Base-by-base conservation (phyloP, 208 protist species). In the Sergeia podlipaevii region DNA sequence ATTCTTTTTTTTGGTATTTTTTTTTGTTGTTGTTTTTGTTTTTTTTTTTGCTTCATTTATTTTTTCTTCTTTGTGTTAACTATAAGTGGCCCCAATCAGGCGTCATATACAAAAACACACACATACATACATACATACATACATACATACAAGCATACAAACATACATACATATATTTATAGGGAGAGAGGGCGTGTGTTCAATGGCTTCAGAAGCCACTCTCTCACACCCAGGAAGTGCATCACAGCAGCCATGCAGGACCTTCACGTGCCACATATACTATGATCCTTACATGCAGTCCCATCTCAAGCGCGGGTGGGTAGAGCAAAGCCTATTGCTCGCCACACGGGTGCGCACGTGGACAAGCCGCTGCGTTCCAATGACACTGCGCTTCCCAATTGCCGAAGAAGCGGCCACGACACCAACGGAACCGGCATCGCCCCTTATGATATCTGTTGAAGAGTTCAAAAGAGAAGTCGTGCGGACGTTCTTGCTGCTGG, bases 91-190 rank as follows among this genome's bases (percentile, higher is more conserved):
- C 39, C 39, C 39, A 6, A 15, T 26, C 24, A 5, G 10, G 17
- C 39, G 15, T 45, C 10, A 45, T 6, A 5, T 6, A 15, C 17
- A n/a, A 6, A 5, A 45, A 6, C 39, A 5, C 7, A 13, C 7
- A 50, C 32, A 50, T 8, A 4, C 41, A 46, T 29, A 32, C 21
- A 54, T 23, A 6, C n/a, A 53, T 13, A 36, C 0, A 61, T 27
- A 33, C 23, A 53, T 24, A 53, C 15, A 61, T 33, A 56, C 36
- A 44, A 39, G 63, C 32, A 64, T 57, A 20, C 5, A 45, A 15
- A 65, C 26, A 65, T 56, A 64, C 47, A 64, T 65, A 65, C 23
- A 64, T 52, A 43, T 33, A 20, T 53, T 37, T 45, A 23, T 59
- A 7, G 6, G 24, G 23, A 6, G 46, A 10, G 20, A 36, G 23